Evolutionary conservation across 2,329 filamentous ascomycete genomes (phyloP), one percentile per base, ranked within the genome.

Genomic region (Colletotrichum sansevieriae): DNA sequence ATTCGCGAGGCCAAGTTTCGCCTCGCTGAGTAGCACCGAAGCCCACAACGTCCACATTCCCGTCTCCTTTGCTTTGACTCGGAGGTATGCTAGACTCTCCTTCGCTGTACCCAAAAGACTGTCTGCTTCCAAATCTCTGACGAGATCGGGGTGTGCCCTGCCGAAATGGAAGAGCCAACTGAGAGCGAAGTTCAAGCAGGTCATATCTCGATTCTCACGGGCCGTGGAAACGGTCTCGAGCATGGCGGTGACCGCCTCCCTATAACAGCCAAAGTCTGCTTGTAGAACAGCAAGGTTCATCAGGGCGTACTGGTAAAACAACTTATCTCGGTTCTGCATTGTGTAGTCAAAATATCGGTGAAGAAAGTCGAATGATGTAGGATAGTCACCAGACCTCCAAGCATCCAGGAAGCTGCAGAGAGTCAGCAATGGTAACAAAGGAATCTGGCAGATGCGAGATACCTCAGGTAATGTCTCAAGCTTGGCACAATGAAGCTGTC

Each of bases 281-380:
- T 99, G 95, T 4, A 98, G 86, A 39, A 98, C 93, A 3, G 95
- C 95, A 67, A 98, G 87, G 76, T 98, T 98, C 76, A 99, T 90
- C 13, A 98, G 83, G 0, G 96, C 96, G 76, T 98, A 97, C 76
- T 98, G 96, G 75, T 99, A 98, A 74, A 95, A 95, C 5, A 92
- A 88, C 25, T 92, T 90, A 74, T 97, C 92, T 69, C 90, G 85
- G 72, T 90, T 92, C 74, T 96, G 92, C 89, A 97, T 94, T 1
- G 95, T 96, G 79, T 97, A 98, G 78, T 99, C 96, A 75, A 98
- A 99, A 78, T 98, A 99, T 59, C 94, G 91, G 78, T 98, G 95
- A 20, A 99, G 85, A 72, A 91, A 91, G 75, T 99, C 95, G 76
- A 98, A 96, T 0, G 96, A 92, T 1, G 92, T 93, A 12, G 92